Evolutionary conservation across 495 filamentous ascomycete genomes (phyloP).

Genomic region (Xylaria longipes): DNA sequence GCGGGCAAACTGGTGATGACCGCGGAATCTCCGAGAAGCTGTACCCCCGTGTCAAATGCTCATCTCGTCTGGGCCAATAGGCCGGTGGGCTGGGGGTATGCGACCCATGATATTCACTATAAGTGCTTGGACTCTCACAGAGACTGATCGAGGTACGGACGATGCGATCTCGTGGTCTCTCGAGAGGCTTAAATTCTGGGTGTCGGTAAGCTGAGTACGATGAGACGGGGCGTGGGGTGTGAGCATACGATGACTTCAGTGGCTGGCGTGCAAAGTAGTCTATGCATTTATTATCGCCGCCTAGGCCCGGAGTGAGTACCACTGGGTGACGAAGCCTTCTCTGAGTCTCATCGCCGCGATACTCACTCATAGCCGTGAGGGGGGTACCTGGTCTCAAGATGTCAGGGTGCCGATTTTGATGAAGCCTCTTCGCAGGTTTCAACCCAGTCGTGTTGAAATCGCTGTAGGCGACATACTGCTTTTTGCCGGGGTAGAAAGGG

Average conservation of each 20-base stretch:
- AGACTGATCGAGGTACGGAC: neutral
- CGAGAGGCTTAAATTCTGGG: neutral
- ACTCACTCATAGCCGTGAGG: neutral
- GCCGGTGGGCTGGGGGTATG: neutral
- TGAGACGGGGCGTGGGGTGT: neutral
- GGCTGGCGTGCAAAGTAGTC: neutral
- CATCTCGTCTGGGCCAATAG: neutral
- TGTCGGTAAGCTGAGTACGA: constrained; percentile 6
- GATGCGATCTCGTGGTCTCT: too few species aligned
- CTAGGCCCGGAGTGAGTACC: neutral
- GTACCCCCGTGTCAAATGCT: neutral
- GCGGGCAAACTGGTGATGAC: neutral
- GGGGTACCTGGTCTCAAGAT: neutral
- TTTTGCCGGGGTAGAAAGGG: neutral
- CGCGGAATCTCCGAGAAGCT: neutral
- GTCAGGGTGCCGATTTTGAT: neutral
- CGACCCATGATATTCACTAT: neutral
- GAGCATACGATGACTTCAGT: constrained; percentile 24
- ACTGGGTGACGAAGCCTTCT: neutral
- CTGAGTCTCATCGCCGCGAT: neutral
- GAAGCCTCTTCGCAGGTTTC: neutral
- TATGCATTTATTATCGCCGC: neutral
- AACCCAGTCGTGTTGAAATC: neutral
- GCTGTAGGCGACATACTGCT: neutral
- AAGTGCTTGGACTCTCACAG: neutral